Evolutionary conservation across 768 basidiomycete genomes (phyloP).

Genomic region (Kwoniella shandongensis): DNA sequence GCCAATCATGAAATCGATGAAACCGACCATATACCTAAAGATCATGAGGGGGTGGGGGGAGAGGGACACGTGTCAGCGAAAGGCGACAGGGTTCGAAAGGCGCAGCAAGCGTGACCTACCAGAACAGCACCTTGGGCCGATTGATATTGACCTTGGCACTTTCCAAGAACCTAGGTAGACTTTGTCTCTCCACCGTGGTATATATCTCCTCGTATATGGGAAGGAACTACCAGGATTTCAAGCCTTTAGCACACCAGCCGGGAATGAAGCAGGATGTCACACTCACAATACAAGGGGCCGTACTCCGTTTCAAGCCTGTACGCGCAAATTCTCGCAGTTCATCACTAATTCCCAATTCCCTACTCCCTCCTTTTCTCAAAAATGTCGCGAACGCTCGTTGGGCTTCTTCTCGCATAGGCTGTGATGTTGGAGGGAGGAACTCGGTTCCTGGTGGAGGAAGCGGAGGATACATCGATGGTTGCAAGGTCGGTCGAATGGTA

Average conservation of each 20-base stretch:
- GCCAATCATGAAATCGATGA: conserved; percentile 33
- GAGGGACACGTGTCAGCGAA: background rate
- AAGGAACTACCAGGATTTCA: conserved; percentile 28
- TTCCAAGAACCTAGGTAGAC: conserved; percentile 40
- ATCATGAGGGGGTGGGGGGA: background rate
- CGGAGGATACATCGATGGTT: conserved; percentile 17
- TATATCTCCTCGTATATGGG: conserved; percentile 49
- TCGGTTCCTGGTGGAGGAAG: conserved; percentile 34
- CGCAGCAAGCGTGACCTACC: conserved; percentile 41
- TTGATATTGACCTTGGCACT: conserved; percentile 43
- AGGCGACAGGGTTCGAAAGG: background rate
- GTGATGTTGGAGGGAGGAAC: conserved; percentile 24
- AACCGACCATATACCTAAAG: conserved; percentile 44
- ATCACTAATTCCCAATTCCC: conserved; percentile 44
- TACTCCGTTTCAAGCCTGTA: conserved; percentile 34
- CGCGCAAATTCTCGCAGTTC: conserved; percentile 37
- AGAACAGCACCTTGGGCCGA: conserved; percentile 45
- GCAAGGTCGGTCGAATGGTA: conserved; percentile 19
- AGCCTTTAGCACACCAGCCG: background rate
- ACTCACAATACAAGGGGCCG: conserved; percentile 47
- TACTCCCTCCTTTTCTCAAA: conserved; percentile 32
- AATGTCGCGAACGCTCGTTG: conserved; percentile 46
- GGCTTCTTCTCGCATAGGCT: conserved; percentile 46
- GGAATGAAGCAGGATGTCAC: no score
- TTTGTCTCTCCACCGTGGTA: conserved; percentile 39